A percentile compares a stretch with the other conserved stretches of the same genome.
These are phyloP conservation scores for Pichia sorboxylosa DNA, from an alignment of 1,139 yeast species.

Conservation along the genomic window DNA sequence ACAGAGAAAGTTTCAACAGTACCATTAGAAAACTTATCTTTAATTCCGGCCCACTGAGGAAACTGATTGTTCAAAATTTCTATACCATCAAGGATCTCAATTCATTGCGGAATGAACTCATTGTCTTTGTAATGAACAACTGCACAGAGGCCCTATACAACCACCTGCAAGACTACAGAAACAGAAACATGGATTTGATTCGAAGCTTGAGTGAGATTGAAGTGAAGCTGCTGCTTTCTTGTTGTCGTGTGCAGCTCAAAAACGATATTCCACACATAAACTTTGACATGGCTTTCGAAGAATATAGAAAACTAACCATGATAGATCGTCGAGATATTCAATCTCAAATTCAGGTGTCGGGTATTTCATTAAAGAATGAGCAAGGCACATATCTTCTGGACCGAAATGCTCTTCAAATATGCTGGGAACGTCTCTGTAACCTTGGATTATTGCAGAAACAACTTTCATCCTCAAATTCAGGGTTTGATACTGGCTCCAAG, in stretches of 20 bases:
- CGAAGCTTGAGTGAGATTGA: conserved; percentile 57
- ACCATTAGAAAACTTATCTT: conserved; percentile 27
- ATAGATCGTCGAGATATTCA: conserved; percentile 33
- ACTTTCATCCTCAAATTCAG: no score
- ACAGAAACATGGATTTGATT: conserved; percentile 19
- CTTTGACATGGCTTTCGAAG: conserved; percentile 68
- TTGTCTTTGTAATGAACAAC: conserved; percentile 28
- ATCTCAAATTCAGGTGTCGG: conserved; percentile 15
- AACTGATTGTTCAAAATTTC: conserved; percentile 34
- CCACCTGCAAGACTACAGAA: conserved; percentile 8
- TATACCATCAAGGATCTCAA: conserved; percentile 51
- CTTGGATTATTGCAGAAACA: conserved; percentile 13
- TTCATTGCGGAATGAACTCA: conserved; percentile 39
- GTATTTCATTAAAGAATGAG: conserved; percentile 8
- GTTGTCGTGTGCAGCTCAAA: conserved; percentile 59
- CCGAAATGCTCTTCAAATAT: conserved; percentile 16
- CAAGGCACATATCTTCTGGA: conserved; percentile 9
- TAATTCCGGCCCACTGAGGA: conserved; percentile 25
- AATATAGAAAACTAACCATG: conserved; percentile 51
- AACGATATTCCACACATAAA: conserved; percentile 48
- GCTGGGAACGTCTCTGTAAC: conserved; percentile 21
- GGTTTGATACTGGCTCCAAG: no score
- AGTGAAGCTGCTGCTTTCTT: conserved; percentile 53
- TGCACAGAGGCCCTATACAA: conserved; percentile 1
- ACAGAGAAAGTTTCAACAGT: conserved; percentile 40